Evolutionary conservation across 352 stramenopile species (phyloP), one percentile per base, ranked within the genome.

Genomic region (Phytophthora meadii): DNA sequence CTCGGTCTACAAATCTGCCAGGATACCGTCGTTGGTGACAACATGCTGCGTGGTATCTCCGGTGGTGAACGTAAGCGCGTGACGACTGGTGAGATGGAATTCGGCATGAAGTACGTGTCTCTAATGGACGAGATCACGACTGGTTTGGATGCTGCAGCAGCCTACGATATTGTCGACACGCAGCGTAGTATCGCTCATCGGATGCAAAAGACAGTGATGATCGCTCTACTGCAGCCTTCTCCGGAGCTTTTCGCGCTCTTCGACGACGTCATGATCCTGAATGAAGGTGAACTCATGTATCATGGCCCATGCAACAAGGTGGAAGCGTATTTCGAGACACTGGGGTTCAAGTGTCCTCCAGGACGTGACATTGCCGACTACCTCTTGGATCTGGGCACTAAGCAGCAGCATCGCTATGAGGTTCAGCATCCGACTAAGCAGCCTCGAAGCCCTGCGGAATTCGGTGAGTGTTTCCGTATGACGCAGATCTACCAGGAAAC

Each of bases 41-140:
- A 61, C 9, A 78, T 90, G 52, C 28, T 82, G 87, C 44, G 49
- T 96, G 28, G 97, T 97, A 72, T 98, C 22, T 84, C 87, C 60
- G 73, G 92, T 39, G 91, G 91, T 41, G 61, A 78, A 25, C 70
- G 97, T 17, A 58, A 58, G 27, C 51, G 51, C 4, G 51, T 58
- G 36, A 58, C 51, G 36, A 58, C 51, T 48, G 51, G 51, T 5
- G 51, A 58, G 3, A 58, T 58, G 51, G 51, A 49, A 22, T 58
- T 58, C n/a, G 51, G 51, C 9, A 58, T 58, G 37, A 58, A 58
- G n/a, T 58, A 58, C 37, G 51, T 58, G 37, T 58, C 51, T 3
- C 24, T 58, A 5, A 58, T 58, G 51, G 51, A 58, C 37, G 51
- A 58, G 24, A 58, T 58, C 80, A 97, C 36, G 96, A 93, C 66